These are phyloP conservation scores for Terana coerulea DNA, from an alignment of 768 basidiomycete species.

Conservation along the genomic window DNA sequence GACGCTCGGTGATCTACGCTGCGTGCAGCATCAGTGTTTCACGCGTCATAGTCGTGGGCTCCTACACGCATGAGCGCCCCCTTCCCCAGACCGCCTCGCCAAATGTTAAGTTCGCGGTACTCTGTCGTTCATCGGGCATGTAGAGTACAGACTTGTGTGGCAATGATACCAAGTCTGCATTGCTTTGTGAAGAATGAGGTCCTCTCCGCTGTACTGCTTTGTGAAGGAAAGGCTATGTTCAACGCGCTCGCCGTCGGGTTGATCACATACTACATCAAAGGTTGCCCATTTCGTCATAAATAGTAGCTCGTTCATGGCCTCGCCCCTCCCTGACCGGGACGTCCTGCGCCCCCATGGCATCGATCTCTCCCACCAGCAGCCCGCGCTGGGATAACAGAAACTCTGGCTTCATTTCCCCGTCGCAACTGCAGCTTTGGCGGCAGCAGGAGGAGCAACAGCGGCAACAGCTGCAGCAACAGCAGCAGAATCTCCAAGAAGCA, in stretches of 20 bases:
- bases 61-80: too few species aligned
- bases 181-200: too few species aligned
- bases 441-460: conserved; percentile 16
- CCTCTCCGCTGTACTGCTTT: too few species aligned
- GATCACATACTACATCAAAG: not conserved
- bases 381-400: conserved; percentile 31
- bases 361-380: conserved; percentile 20
- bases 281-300: conserved; percentile 11
- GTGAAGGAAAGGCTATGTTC: not conserved
- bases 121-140: too few species aligned
- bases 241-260: not conserved
- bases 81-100: too few species aligned
- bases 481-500: conserved; percentile 10
- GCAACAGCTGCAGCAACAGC: conserved; percentile 25
- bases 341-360: conserved; percentile 10
- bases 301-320: conserved; percentile 11
- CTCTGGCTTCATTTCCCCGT: conserved; percentile 33
- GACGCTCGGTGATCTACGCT: not conserved
- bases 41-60: too few species aligned
- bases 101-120: too few species aligned
- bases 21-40: not conserved
- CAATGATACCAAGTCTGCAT: too few species aligned
- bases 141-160: too few species aligned
- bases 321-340: conserved; percentile 14
- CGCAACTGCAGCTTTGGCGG: conserved; percentile 31